phyloP scores from a whole-genome alignment of 257 asterid species.

The Linaria vulgaris region DNA sequence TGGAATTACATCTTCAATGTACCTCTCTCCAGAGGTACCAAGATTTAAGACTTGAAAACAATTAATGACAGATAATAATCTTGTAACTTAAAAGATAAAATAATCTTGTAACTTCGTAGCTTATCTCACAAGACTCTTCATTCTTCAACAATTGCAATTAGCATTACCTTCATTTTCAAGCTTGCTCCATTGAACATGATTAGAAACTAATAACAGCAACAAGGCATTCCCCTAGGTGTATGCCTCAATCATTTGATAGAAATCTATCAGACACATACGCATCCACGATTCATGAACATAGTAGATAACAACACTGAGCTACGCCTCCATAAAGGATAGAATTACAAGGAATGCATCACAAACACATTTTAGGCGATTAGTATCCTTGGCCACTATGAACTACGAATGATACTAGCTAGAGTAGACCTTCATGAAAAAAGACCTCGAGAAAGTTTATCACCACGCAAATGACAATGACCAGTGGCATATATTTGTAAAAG shows the following conservation, averaged over 20 bases:
- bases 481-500: background rate
- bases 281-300: background rate
- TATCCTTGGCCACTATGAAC: too few relatives aligned
- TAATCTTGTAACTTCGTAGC: background rate
- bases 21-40: background rate
- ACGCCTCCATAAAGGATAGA: background rate
- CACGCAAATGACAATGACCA: background rate
- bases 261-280: background rate
- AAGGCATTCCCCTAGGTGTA: constrained; percentile 1
- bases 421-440: background rate
- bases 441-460: background rate
- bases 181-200: background rate
- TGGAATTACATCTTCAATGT: background rate
- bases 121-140: constrained; percentile 6
- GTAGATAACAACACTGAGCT: background rate
- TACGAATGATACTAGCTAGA: too few relatives aligned
- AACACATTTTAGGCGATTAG: too few relatives aligned
- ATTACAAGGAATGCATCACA: background rate
- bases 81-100: too few relatives aligned
- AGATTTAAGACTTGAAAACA: background rate
- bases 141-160: background rate
- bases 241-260: background rate
- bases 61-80: background rate
- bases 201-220: background rate
- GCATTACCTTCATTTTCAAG: background rate